Percentiles rank a stretch among this genome's conserved stretches.
Conservation (phyloP, 164 flowering plant species). For the Magnolia kwangsiensis region DNA sequence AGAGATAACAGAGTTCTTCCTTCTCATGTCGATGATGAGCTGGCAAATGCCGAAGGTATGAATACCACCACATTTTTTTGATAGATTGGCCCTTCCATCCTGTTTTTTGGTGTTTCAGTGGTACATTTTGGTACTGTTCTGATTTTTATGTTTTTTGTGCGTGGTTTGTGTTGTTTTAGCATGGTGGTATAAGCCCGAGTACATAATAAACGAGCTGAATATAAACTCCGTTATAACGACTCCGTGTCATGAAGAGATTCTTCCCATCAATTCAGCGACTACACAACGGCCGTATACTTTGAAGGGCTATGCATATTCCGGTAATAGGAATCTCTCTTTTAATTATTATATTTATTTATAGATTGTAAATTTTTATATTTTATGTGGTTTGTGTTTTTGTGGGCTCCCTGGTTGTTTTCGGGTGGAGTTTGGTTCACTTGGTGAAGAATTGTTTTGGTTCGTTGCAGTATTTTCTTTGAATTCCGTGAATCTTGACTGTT, state of each 20-base stretch:
- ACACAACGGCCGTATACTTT: constrained; percentile 76
- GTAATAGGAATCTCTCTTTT: constrained; percentile 27
- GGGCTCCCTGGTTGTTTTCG: not conserved
- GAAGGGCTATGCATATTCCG: constrained; percentile 88
- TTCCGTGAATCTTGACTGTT: not conserved
- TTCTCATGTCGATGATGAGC: constrained; percentile 86
- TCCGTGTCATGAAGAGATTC: constrained; percentile 81
- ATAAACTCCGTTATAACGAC: constrained; percentile 94
- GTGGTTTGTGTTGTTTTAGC: constrained; percentile 33
- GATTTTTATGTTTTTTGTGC: not conserved
- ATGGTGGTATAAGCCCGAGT: constrained; percentile 99
- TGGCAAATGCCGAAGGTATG: constrained; percentile 87
- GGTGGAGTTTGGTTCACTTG: not conserved
- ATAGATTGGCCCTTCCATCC: not conserved
- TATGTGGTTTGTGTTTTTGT: not conserved
- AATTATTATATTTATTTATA: too few species aligned
- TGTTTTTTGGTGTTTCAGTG: not conserved
- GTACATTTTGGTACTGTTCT: not conserved
- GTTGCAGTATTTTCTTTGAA: not conserved
- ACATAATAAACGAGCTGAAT: constrained; percentile 89
- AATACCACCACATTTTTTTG: not conserved
- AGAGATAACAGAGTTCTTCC: constrained; percentile 86
- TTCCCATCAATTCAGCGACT: constrained; percentile 77
- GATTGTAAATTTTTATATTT: too few species aligned
- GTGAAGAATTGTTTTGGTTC: not conserved